Base-by-base conservation (phyloP, 2,329 filamentous ascomycete genomes). In the Pyricularia pennisetigena region DNA sequence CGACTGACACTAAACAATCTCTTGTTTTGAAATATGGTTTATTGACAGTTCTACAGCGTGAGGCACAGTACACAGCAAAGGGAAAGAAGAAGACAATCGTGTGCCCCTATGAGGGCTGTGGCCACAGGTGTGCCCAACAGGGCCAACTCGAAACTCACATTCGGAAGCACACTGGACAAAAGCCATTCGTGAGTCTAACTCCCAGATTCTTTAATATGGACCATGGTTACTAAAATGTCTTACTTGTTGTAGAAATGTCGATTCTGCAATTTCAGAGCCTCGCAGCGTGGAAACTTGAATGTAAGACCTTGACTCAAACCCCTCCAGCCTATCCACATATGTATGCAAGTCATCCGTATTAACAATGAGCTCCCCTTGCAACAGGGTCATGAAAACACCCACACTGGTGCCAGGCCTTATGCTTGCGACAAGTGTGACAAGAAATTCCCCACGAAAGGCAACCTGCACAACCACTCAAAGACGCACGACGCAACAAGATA, bases 91-190 rank as follows among this genome's bases (percentile, higher is more conserved):
- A 49, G 41, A 49, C 49, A 74, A 93, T 94, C 76, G 80, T 85
- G 23, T 99, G 95, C 79, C 85, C 84, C 24, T 83, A 93, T 57
- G 85, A 88, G 8, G 86, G 86, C 59, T 98, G 94, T 78, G 82
- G 84, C 72, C 96, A 95, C 81, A 88, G 85, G 70, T 98, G 97
- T 78, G 88, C 87, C 69, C 94, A 98, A 76, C 97, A 94, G 79
- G 97, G 94, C 1, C 94, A 98, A 74, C 84, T 97, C 12, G 91
- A 95, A 70, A 97, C 96, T 65, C 95, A 99, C 77, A 88, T 87
- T 64, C 86, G 94, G 71, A 90, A 91, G 4, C 95, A 99, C 78
- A 97, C 92, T 2, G 95, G 95, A 20, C 88, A 91, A 68, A 95
- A 93, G 76, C 94, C 94, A 70, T 97, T 94, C 76, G 90, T 97